Percentiles rank a stretch among this genome's conserved stretches.
phyloP scores from a whole-genome alignment of 2,329 filamentous ascomycete genomes.

The Aspergillus sergii region DNA sequence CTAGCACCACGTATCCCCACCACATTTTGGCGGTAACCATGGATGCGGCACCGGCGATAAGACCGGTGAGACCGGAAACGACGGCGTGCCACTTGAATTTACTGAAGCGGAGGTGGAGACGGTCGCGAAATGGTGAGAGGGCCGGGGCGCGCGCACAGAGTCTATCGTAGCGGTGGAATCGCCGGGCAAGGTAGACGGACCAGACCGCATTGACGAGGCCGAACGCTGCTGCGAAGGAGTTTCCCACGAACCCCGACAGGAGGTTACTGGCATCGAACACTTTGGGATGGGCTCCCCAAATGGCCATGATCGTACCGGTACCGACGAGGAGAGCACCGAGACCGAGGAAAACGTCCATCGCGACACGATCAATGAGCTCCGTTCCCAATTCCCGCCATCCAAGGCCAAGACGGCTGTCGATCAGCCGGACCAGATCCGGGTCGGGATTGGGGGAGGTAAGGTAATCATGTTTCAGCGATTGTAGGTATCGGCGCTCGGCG shows the following conservation, averaged over 20 bases:
- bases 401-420: slow-evolving; percentile 48
- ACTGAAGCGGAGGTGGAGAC: slow-evolving; percentile 42
- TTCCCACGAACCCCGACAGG: slow-evolving; percentile 59
- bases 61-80: slow-evolving; percentile 49
- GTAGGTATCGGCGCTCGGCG: slow-evolving; percentile 43
- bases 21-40: slow-evolving; percentile 55
- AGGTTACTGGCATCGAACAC: slow-evolving; percentile 55
- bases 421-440: slow-evolving; percentile 20
- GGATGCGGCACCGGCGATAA: slow-evolving; percentile 54
- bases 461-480: slow-evolving; percentile 17
- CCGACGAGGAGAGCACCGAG: slow-evolving; percentile 54
- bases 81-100: slow-evolving; percentile 50
- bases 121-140: slow-evolving; percentile 19
- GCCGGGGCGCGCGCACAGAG: slow-evolving; percentile 28
- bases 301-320: slow-evolving; percentile 57
- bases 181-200: slow-evolving; percentile 48
- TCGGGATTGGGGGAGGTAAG: slow-evolving; percentile 17
- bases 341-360: slow-evolving; percentile 56
- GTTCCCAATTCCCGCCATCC: slow-evolving; percentile 54
- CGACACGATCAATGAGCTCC: slow-evolving; percentile 54
- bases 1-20: slow-evolving; percentile 57
- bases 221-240: slow-evolving; percentile 53
- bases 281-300: slow-evolving; percentile 48
- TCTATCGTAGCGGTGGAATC: slow-evolving; percentile 43
- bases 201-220: slow-evolving; percentile 54